Conservation (phyloP, 75 land plant species). For the Pinus taeda region DNA sequence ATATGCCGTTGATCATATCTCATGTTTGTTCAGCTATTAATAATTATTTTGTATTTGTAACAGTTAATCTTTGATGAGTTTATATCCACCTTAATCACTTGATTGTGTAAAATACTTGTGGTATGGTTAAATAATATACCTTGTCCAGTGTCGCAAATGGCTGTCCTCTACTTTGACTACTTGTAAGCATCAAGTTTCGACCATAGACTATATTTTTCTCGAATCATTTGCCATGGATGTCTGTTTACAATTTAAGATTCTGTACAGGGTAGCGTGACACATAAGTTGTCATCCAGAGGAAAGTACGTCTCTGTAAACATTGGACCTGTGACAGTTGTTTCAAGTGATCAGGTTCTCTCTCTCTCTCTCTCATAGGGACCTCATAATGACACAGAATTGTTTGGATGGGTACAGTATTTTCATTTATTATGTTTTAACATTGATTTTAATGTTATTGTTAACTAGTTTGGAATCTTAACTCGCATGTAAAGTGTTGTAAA, state of each 20-base stretch:
- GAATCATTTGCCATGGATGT: background rate
- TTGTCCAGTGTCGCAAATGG: too few species aligned
- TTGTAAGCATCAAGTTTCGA: too few species aligned
- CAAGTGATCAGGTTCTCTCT: constrained; percentile 86
- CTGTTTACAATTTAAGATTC: constrained; percentile 1
- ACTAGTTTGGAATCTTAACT: background rate
- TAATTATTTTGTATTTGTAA: too few species aligned
- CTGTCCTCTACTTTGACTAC: too few species aligned
- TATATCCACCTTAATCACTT: too few species aligned
- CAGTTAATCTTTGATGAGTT: too few species aligned
- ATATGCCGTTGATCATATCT: too few species aligned
- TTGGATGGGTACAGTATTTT: background rate
- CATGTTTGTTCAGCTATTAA: too few species aligned
- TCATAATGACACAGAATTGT: background rate
- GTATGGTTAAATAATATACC: too few species aligned
- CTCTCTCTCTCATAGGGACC: background rate
- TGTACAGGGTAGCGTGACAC: constrained; percentile 70
- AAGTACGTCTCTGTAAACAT: constrained; percentile 96
- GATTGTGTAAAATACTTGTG: too few species aligned
- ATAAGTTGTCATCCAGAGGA: constrained; percentile 80
- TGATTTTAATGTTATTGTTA: background rate
- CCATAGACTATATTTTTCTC: background rate
- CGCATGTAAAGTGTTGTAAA: background rate
- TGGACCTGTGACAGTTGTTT: constrained; percentile 79
- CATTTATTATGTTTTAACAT: background rate